phyloP scores from a whole-genome alignment of 2,329 filamentous ascomycete species.

The Aspergillus melleus region DNA sequence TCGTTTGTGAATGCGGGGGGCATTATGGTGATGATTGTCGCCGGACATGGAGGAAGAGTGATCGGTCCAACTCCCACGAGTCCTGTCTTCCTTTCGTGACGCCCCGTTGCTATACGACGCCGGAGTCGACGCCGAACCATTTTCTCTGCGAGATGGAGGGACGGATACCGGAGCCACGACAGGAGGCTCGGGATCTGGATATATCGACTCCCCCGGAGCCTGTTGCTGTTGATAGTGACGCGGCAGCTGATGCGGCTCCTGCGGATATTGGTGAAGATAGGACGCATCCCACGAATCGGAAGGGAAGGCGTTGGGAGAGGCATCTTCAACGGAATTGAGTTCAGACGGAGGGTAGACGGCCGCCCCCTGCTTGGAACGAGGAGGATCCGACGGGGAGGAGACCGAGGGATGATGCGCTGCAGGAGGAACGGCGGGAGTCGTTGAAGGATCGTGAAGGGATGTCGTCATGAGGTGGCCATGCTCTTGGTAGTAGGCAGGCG shows the following conservation, averaged over 20 bases:
- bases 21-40: slow-evolving; percentile 26
- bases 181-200: slow-evolving; percentile 17
- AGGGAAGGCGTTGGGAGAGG: slow-evolving; percentile 18
- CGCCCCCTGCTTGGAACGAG: slow-evolving; percentile 8
- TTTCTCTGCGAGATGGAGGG: slow-evolving; percentile 22
- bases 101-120: slow-evolving; percentile 28
- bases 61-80: slow-evolving; percentile 33
- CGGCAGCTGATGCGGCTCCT: slow-evolving; percentile 5
- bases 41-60: slow-evolving; percentile 37
- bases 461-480: slow-evolving; percentile 25
- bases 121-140: slow-evolving; percentile 23
- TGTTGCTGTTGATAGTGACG: slow-evolving; percentile 3
- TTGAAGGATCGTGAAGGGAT: slow-evolving; percentile 17
- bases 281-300: slow-evolving; percentile 27
- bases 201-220: slow-evolving; percentile 18
- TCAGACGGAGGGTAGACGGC: slow-evolving; percentile 19
- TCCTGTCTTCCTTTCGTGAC: slow-evolving; percentile 31
- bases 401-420: slow-evolving; percentile 15
- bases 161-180: slow-evolving; percentile 22
- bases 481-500: slow-evolving; percentile 34
- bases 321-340: slow-evolving; percentile 20
- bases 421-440: slow-evolving; percentile 19
- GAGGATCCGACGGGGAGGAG: slow-evolving; percentile 7
- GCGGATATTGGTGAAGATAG: slow-evolving; percentile 14
- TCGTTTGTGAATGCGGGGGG: slow-evolving; percentile 29